Percentiles rank a stretch among this genome's conserved stretches.
These are phyloP conservation scores for Pichia sp. DNA, from an alignment of 1,139 yeast genomes.

Conservation along the genomic window DNA sequence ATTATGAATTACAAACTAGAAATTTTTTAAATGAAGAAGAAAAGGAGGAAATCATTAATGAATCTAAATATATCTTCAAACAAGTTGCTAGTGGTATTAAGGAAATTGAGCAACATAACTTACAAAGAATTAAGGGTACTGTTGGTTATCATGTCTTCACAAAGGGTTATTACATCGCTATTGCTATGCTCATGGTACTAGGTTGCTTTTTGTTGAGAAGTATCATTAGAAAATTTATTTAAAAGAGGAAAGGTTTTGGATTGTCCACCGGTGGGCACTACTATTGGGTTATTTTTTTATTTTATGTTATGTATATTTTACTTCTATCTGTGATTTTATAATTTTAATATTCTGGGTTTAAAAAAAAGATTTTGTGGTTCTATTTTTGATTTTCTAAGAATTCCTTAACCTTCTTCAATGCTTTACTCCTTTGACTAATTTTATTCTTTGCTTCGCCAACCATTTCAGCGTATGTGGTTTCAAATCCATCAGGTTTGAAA, in stretches of 20 bases:
- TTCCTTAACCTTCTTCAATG: conserved; percentile 63
- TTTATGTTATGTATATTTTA: background rate
- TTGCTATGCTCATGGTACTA: conserved; percentile 24
- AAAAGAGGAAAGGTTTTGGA: background rate
- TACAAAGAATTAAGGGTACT: conserved; percentile 47
- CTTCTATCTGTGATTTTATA: background rate
- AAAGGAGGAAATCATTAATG: conserved; percentile 63
- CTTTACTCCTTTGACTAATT: conserved; percentile 82
- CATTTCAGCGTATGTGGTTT: conserved; percentile 89
- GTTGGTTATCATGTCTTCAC: conserved; percentile 51
- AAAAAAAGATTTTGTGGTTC: too few relatives aligned
- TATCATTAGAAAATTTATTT: conserved; percentile 5
- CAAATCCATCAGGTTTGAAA: conserved; percentile 69
- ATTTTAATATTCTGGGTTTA: background rate
- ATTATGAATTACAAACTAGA: conserved; percentile 72
- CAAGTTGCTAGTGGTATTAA: conserved; percentile 54
- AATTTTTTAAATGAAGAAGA: conserved; percentile 59
- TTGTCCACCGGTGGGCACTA: background rate
- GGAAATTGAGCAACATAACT: conserved; percentile 62
- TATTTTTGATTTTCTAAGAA: too few relatives aligned
- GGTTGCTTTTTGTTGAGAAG: conserved; percentile 21
- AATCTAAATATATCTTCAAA: conserved; percentile 57
- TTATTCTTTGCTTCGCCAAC: conserved; percentile 64
- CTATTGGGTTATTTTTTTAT: background rate
- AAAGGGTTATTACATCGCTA: conserved; percentile 39